Conservation (phyloP, 352 stramenopile genomes). For the Salisapilia sapeloensis region DNA sequence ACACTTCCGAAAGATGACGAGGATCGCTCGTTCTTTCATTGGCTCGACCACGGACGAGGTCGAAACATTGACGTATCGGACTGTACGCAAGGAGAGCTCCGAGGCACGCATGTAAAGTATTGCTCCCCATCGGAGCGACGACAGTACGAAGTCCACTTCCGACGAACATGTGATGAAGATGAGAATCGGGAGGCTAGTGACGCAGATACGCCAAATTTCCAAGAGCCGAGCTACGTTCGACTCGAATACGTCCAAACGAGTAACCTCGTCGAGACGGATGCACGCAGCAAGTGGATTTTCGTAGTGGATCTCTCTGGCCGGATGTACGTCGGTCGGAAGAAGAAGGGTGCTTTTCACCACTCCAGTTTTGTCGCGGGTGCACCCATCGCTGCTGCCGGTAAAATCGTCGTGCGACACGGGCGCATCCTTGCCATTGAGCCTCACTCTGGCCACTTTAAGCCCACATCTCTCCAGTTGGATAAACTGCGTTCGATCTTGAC, state of each 20-base stretch:
- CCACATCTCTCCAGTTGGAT: slow-evolving; percentile 22
- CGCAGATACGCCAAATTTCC: neutral
- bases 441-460: slow-evolving; percentile 64
- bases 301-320: slow-evolving; percentile 20
- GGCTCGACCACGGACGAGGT: slow-evolving; percentile 41
- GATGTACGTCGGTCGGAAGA: slow-evolving; percentile 55
- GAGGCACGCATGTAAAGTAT: slow-evolving; percentile 30
- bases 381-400: slow-evolving; percentile 42
- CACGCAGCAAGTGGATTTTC: slow-evolving; percentile 63
- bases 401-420: slow-evolving; percentile 40
- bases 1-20: neutral
- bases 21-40: slow-evolving; percentile 45
- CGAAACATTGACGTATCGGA: slow-evolving; percentile 23
- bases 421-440: slow-evolving; percentile 42
- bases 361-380: slow-evolving; percentile 54
- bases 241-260: slow-evolving; percentile 18
- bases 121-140: slow-evolving; percentile 18
- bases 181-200: no score
- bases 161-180: neutral
- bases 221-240: slow-evolving; percentile 1
- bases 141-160: slow-evolving; percentile 25
- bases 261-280: slow-evolving; percentile 28
- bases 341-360: slow-evolving; percentile 57
- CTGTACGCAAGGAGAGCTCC: slow-evolving; percentile 25
- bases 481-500: slow-evolving; percentile 21